Base-by-base conservation (phyloP, 768 basidiomycete species). In the Suillus placidus region DNA sequence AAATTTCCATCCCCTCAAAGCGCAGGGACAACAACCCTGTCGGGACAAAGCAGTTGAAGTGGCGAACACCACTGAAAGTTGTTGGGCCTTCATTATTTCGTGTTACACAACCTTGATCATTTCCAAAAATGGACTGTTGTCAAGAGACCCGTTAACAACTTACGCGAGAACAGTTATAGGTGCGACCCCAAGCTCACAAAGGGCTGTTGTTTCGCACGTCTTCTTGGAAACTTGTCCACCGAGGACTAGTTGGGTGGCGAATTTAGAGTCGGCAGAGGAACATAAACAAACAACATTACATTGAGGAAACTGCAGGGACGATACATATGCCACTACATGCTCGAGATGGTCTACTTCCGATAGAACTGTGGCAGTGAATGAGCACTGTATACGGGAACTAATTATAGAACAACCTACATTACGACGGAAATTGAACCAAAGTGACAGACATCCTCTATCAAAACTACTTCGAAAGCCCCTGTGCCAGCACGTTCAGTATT, bases 401-500 rank as follows among this genome's bases (percentile, higher is more conserved):
- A 62, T 54, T 64, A 66, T 56, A 35, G 37, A 35, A 38, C 65
- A 26, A 82, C 93, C 80, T 76, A 95, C 94, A 77, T 94, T 95
- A 63, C 94, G 89, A 51, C 94, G 88, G 85, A 97, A 97, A 79
- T 94, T 95, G 80, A 98, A 97, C 91, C 95, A 96, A 20, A 97
- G 82, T 42, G 96, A 97, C 38, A 99, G 77, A 71, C 97, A 97
- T 9, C 97, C 97, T 67, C 97, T 85, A 77, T 99, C 97, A 77
- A 99, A 99, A 71, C 93, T 95, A 75, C 94, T 95, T 58, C 95
- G 86, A 84, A 99, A 99, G 18, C 97, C 97, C 67, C 95, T 97
- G 55, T 55, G 30, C 57, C 58, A 60, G 37, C 30, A 63, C 23
- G 47, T 45, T 55, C 8, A 51, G 73, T 34, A 71, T 57, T 40